Evolutionary conservation across 768 basidiomycete genomes (phyloP).

Genomic region (Cystobasidium ongulense): DNA sequence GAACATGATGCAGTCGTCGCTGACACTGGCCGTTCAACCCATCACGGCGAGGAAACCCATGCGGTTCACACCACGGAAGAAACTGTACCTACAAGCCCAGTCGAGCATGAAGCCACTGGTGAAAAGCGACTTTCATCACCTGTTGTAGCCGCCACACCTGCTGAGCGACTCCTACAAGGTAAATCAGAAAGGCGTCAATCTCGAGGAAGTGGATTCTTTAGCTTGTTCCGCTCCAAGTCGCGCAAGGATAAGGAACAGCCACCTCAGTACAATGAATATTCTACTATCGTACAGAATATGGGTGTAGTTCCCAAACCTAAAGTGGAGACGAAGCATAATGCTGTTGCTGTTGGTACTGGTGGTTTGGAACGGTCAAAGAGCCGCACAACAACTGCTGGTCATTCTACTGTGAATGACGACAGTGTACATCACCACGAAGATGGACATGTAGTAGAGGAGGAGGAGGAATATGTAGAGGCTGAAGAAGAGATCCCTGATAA

Average conservation of each 20-base stretch:
- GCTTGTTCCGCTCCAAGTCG: slow-evolving; percentile 1
- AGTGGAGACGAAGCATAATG: background rate
- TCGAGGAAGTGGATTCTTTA: slow-evolving; percentile 7
- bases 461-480: slow-evolving; percentile 4
- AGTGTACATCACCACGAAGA: background rate
- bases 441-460: background rate
- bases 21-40: background rate
- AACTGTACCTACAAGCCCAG: background rate
- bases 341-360: background rate
- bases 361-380: background rate
- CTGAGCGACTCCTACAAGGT: background rate
- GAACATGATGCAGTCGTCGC: background rate
- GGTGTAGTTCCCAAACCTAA: background rate
- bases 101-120: background rate
- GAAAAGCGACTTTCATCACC: background rate
- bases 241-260: slow-evolving; percentile 4
- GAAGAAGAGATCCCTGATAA: slow-evolving; percentile 22
- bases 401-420: background rate
- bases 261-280: background rate
- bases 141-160: background rate
- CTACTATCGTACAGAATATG: background rate
- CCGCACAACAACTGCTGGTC: background rate
- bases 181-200: background rate
- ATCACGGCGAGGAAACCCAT: background rate
- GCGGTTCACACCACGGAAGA: background rate